Percentiles rank a stretch among this genome's conserved stretches.
Evolutionary conservation across 345 rosid genomes (phyloP).

Genomic region (Mallotus nudiflorus): DNA sequence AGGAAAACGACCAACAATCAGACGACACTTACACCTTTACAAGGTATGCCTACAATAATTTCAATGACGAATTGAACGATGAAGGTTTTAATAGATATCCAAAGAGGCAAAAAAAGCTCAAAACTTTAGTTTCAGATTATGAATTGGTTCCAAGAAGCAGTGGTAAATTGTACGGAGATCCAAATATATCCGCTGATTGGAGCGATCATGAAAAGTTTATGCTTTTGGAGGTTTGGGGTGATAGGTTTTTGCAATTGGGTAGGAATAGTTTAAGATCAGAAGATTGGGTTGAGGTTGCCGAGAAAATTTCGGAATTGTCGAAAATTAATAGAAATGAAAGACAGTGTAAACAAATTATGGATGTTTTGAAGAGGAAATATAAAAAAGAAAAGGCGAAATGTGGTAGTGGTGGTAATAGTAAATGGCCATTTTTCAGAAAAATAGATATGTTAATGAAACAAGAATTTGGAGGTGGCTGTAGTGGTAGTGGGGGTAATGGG

Average conservation of each 20-base stretch:
- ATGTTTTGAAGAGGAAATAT: conserved; percentile 48
- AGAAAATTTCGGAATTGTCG: conserved; percentile 43
- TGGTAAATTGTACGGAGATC: not conserved
- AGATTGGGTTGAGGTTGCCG: conserved; percentile 56
- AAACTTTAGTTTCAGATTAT: conserved; percentile 26
- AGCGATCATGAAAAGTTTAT: conserved; percentile 42
- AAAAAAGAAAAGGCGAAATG: conserved; percentile 46
- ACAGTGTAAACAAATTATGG: conserved; percentile 50
- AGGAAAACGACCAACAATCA: conserved; percentile 11
- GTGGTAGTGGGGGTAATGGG: conserved; percentile 15
- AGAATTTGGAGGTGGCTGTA: conserved; percentile 20
- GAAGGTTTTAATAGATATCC: conserved; percentile 35
- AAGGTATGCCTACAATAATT: conserved; percentile 15
- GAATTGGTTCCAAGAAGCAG: conserved; percentile 25
- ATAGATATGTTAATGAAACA: conserved; percentile 52
- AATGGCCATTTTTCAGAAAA: conserved; percentile 51
- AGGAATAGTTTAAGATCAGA: conserved; percentile 54
- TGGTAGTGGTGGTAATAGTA: conserved; percentile 27
- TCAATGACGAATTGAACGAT: conserved; percentile 14
- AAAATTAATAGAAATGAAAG: conserved; percentile 31
- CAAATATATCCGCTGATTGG: conserved; percentile 27
- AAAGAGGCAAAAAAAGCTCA: conserved; percentile 38
- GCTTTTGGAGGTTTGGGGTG: conserved; percentile 62
- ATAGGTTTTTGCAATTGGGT: conserved; percentile 50
- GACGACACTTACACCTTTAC: conserved; percentile 9